Base-by-base conservation (phyloP, 441 rosid genomes). In the Capsella rubella region DNA sequence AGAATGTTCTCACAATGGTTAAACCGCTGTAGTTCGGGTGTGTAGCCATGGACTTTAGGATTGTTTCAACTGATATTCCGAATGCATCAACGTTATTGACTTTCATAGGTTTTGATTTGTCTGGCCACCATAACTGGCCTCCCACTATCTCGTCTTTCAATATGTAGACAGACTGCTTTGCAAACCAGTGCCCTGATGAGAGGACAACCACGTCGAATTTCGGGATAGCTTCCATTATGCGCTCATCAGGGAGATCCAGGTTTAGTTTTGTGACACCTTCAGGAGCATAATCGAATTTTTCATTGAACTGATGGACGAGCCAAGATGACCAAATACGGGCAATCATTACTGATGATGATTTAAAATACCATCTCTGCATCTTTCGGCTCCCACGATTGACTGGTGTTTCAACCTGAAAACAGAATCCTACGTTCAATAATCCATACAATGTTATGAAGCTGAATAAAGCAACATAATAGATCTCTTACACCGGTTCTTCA, bases 101-200 rank as follows among this genome's bases (percentile, higher is more conserved):
- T 83, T 90, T 86, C 93, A 82, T 86, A n/a, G 78, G 78, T 55
- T 72, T 85, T 64, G 93, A 83, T 76, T 83, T 85, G 79, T 90
- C 84, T 0, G 95, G 93, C 96, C 95, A 92, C 98, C 97, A 95
- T 59, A 92, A 55, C 53, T 95, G 96, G 34, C 98, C 98, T 76
- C 99, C 99, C 25, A 90, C 89, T 31, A 95, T 86, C 85, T 92
- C 87, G 28, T 88, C 87, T 45, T 92, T 89, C 79, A 90, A 78
- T 58, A 92, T 64, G 78, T 95, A 95, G 60, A 81, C 97, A 1
- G 97, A 95, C 68, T 92, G 98, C 83, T 92, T 95, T 53, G 97
- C 95, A 70, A 92, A 95, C 98, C 99, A 95, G 79, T 95, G 99
- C 54, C 99, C 99, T 12, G 96, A 92, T 56, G 99, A 95, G 66